Evolutionary conservation across 106 monocot genomes (phyloP).

Genomic region (Dactylorhiza incarnata): DNA sequence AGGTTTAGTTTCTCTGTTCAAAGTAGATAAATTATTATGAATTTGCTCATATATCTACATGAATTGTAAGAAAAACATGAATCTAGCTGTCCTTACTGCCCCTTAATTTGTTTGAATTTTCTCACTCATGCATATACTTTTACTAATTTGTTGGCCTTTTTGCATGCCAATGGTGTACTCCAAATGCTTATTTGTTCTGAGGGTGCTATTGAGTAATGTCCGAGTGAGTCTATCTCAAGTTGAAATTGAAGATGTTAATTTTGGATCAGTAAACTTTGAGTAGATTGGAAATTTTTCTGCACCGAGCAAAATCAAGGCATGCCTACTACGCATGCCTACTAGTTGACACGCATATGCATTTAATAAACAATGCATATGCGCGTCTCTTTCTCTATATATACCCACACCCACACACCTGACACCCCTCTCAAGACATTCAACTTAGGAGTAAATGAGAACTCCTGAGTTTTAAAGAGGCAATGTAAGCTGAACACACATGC

Average conservation of each 20-base stretch:
- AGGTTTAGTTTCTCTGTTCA: neutral
- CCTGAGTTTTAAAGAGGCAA: too few relatives aligned
- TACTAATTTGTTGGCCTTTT: neutral
- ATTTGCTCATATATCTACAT: neutral
- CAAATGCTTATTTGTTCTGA: neutral
- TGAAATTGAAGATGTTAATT: neutral
- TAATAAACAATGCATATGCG: too few relatives aligned
- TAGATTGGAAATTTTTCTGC: neutral
- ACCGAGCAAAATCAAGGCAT: neutral
- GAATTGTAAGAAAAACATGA: neutral
- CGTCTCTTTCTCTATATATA: too few relatives aligned
- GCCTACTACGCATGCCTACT: neutral
- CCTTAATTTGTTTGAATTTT: neutral
- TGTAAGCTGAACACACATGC: too few relatives aligned
- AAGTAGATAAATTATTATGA: neutral
- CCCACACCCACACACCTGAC: too few relatives aligned
- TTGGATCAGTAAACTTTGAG: neutral
- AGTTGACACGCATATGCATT: too few relatives aligned
- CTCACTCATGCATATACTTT: neutral
- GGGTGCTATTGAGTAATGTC: neutral
- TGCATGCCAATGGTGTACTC: neutral
- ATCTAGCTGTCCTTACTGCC: neutral
- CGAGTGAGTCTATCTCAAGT: neutral
- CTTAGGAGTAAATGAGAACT: too few relatives aligned
- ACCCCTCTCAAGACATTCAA: too few relatives aligned